phyloP scores from a whole-genome alignment of 257 asterid species.

The Orobanche coerulescens region DNA sequence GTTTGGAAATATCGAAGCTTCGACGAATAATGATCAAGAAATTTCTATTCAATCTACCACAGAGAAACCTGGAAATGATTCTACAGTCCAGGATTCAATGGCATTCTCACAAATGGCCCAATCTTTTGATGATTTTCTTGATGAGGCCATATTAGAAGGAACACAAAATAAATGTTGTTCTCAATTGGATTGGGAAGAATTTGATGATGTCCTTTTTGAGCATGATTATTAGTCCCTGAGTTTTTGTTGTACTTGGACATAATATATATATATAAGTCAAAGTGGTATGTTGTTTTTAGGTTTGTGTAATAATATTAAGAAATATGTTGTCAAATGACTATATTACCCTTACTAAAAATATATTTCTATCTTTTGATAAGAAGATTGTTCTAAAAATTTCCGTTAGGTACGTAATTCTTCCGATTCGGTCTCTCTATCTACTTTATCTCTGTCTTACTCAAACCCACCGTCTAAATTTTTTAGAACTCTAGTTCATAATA shows the following conservation, averaged over 20 bases:
- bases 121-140: conserved; percentile 21
- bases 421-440: no score
- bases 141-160: conserved; percentile 22
- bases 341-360: no score
- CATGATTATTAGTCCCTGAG: conserved; percentile 18
- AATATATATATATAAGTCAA: no score
- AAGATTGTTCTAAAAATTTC: no score
- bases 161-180: conserved; percentile 21
- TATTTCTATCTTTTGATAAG: no score
- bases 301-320: no score
- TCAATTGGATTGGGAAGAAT: conserved; percentile 32
- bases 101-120: conserved; percentile 13
- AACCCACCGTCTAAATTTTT: no score
- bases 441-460: no score
- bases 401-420: no score
- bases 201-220: conserved; percentile 23
- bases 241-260: neutral
- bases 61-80: conserved; percentile 1
- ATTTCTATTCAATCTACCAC: neutral
- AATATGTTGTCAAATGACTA: no score
- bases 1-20: conserved; percentile 27
- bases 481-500: no score
- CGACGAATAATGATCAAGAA: conserved; percentile 12
- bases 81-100: conserved; percentile 8
- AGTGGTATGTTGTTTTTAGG: no score